Conservation (phyloP, 2,329 filamentous ascomycete genomes). For the Phialocephala sp. region DNA sequence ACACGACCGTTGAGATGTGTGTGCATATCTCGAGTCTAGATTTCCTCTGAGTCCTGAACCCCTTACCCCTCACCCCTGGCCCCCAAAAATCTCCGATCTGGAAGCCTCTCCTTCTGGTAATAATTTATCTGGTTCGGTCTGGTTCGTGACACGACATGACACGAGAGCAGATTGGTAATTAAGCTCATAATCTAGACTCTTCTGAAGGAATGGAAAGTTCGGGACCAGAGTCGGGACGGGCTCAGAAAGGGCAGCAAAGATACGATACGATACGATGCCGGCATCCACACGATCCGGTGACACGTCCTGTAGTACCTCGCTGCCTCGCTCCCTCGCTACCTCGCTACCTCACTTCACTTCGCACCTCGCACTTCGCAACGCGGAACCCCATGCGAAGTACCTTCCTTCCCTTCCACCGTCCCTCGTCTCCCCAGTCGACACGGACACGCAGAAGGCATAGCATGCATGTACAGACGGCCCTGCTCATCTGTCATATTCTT, state of each 20-base stretch:
- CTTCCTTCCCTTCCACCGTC: background rate
- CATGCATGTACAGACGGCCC: background rate
- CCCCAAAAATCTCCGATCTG: background rate
- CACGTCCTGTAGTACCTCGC: background rate
- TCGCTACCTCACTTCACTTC: background rate
- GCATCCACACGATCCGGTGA: constrained; percentile 11
- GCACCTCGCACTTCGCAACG: too few species aligned
- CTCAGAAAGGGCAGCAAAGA: background rate
- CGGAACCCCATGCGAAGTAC: too few species aligned
- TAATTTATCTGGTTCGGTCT: background rate
- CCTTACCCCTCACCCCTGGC: constrained; percentile 1
- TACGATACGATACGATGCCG: constrained; percentile 4
- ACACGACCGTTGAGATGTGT: background rate
- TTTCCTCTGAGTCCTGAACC: background rate
- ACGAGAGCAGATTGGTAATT: too few species aligned
- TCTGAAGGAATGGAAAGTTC: background rate
- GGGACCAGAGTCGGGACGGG: background rate
- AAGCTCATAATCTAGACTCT: background rate
- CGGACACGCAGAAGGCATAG: background rate
- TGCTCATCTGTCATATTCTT: background rate
- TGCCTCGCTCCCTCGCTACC: background rate
- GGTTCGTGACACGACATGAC: too few species aligned
- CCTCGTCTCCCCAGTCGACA: background rate
- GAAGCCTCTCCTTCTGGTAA: constrained; percentile 1
- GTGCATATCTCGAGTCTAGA: background rate